A percentile compares a stretch with the other conserved stretches of the same genome.
Conservation (phyloP, 805 yeast species). For the Blastobotrys peoriensis region DNA sequence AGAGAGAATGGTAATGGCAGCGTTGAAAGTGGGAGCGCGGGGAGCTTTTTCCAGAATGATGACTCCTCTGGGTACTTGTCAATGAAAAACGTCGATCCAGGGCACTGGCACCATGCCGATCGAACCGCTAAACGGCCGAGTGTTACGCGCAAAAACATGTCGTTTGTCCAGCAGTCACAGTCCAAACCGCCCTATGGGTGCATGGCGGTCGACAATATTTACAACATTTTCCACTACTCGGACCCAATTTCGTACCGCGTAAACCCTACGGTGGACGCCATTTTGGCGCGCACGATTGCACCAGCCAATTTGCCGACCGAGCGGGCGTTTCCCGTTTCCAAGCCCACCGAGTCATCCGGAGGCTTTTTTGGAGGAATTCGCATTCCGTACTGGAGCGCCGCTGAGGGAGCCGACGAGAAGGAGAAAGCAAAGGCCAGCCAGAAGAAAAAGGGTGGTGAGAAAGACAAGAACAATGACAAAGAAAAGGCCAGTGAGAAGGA, state of each 20-base stretch:
- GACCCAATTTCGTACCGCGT: conserved; percentile 88
- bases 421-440: background rate
- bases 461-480: background rate
- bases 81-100: too few relatives aligned
- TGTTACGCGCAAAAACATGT: too few relatives aligned
- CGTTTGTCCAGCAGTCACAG: background rate
- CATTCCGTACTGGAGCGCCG: conserved; percentile 5
- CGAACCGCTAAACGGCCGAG: too few relatives aligned
- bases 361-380: conserved; percentile 15
- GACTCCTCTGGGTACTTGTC: too few relatives aligned
- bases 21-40: conserved; percentile 10
- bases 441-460: background rate
- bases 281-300: conserved; percentile 23
- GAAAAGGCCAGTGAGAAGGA: background rate
- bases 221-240: conserved; percentile 80
- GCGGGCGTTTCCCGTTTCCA: conserved; percentile 11
- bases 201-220: conserved; percentile 64
- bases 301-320: conserved; percentile 25
- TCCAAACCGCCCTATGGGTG: conserved; percentile 32
- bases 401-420: background rate
- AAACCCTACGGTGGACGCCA: conserved; percentile 66
- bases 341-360: conserved; percentile 2
- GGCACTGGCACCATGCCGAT: too few relatives aligned
- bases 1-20: conserved; percentile 17
- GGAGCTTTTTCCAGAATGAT: conserved; percentile 7